Conservation (phyloP, 2,329 filamentous ascomycete species). For the Teratosphaeria nubilosa region DNA sequence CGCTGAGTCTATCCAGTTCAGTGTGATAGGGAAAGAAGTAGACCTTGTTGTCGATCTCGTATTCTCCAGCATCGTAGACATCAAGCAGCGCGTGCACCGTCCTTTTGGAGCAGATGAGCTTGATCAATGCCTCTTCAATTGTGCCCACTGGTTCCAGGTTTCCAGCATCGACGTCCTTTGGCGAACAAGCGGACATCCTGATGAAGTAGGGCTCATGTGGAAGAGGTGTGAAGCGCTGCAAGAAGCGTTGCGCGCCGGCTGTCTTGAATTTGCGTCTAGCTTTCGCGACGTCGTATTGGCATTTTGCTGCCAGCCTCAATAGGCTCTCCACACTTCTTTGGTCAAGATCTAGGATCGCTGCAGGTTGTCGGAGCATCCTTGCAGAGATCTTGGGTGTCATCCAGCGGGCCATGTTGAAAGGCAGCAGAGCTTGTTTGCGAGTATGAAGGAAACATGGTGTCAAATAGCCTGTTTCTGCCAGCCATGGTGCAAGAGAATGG, state of each 20-base stretch:
- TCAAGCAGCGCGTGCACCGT: slow-evolving; percentile 3
- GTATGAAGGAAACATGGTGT: slow-evolving; percentile 2
- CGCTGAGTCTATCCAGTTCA: slow-evolving; percentile 3
- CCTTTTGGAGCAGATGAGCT: slow-evolving; percentile 3
- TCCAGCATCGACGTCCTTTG: slow-evolving; percentile 4
- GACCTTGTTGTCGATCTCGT: slow-evolving; percentile 1
- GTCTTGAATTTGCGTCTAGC: neutral
- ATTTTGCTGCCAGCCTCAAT: neutral
- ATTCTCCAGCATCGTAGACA: neutral
- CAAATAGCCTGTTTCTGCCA: slow-evolving; percentile 3
- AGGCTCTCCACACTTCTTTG: neutral
- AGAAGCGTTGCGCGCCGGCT: neutral
- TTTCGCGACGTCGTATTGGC: neutral
- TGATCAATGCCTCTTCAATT: slow-evolving; percentile 1
- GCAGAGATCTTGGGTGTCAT: neutral
- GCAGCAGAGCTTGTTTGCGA: slow-evolving; percentile 3
- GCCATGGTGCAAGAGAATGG: slow-evolving; percentile 3
- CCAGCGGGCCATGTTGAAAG: slow-evolving; percentile 5
- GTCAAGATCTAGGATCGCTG: neutral
- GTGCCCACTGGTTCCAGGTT: neutral
- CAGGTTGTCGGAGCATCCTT: neutral
- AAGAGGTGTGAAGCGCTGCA: neutral
- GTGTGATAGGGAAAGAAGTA: slow-evolving; percentile 4
- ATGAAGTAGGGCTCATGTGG: no score
- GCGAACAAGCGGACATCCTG: slow-evolving; percentile 3